Percentiles rank a stretch among this genome's conserved stretches.
Conservation (phyloP, 345 rosid species). For the Gossypium mustelinum region DNA sequence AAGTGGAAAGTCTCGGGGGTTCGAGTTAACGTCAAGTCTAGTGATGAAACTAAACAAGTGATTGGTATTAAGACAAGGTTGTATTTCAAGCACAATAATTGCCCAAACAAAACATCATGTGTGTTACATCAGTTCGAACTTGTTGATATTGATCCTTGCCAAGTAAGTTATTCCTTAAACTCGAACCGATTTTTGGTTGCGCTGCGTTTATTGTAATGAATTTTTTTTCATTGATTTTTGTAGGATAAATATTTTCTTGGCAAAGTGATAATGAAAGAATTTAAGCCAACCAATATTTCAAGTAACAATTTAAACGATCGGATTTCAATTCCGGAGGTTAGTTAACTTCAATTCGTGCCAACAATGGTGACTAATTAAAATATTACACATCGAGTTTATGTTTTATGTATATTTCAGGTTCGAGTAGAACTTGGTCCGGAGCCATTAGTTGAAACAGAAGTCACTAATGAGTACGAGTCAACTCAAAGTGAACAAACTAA, state of each 20-base stretch:
- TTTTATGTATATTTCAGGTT: background rate
- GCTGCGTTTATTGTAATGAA: too few relatives aligned
- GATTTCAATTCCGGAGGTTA: background rate
- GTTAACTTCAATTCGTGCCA: background rate
- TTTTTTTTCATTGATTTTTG: background rate
- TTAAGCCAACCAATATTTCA: background rate
- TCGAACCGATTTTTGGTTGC: too few relatives aligned
- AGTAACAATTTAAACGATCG: background rate
- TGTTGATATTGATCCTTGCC: background rate
- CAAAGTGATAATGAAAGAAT: slow-evolving; percentile 1
- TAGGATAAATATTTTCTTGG: slow-evolving; percentile 8
- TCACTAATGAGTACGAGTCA: background rate
- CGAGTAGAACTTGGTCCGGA: too few relatives aligned
- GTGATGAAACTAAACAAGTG: background rate
- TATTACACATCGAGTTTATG: background rate
- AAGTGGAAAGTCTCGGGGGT: background rate
- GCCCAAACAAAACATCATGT: background rate
- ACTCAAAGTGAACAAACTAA: background rate
- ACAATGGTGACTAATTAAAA: background rate
- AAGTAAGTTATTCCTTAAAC: background rate
- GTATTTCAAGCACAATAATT: background rate
- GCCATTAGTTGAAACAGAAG: background rate
- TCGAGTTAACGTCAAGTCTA: background rate
- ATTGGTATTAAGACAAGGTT: background rate
- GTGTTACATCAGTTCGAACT: background rate